Evolutionary conservation across 169 alveolate species (phyloP), one percentile per base, ranked within the genome.

Genomic region (Plasmodium yoelii): DNA sequence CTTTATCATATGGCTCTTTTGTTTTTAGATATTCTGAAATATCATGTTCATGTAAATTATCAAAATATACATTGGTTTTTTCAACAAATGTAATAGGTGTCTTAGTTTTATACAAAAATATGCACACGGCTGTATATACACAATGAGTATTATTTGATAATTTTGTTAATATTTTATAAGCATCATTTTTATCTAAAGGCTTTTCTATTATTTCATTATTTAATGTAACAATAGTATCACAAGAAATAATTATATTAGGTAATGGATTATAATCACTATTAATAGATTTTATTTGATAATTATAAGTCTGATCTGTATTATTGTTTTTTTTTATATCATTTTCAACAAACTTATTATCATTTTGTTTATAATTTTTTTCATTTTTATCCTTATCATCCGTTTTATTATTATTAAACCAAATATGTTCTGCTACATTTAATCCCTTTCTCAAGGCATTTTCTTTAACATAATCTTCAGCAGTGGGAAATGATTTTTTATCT

Each of bases 391-490:
- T 39, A n/a, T 24, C 57, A 9, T 53, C 42, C 4, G 42, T 68
- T 8, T 44, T 57, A 5, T 42, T 75, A 2, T 80, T 64, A 12
- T 93, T 93, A 55, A 87, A 61, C 91, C 92, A 94, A 46, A 94
- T 57, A 42, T 60, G 77, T 26, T 92, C 82, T 24, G 93, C 95
- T 8, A 92, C 95, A 22, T 84, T 68, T 12, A 74, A 47, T 10
- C 95, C 96, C 47, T 94, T 94, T n/a, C 82, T 80, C 39, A 84
- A 91, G 7, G 96, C 96, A 34, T 93, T 94, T 24, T 88, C 94
- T 4, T 39, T 56, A 28, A 80, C 92, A 73, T 94, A 94, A 7
- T 94, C 94, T 67, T 92, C 96, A 28, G 87, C 93, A 57, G 42
- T 42, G 4, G 89, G 26, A 89, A 74, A 92, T 13, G 51, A 49